Conservation (phyloP, 2,329 filamentous ascomycete genomes). For the Xylaria sp. region DNA sequence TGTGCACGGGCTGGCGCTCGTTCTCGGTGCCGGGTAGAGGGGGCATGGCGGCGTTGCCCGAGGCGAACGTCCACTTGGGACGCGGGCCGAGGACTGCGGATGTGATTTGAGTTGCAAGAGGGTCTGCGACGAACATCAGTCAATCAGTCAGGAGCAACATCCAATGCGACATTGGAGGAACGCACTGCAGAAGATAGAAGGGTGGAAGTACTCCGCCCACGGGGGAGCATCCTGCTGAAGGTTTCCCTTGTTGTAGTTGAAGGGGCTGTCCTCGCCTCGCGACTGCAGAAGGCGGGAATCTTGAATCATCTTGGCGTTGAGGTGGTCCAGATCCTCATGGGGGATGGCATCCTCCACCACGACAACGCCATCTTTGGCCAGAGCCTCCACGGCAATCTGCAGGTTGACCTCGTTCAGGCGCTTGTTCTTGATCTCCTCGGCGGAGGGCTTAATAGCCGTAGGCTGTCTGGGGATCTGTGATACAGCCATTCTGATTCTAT, state of each 20-base stretch:
- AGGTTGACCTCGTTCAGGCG: slow-evolving; percentile 61
- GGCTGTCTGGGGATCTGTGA: slow-evolving; percentile 36
- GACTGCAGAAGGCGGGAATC: slow-evolving; percentile 65
- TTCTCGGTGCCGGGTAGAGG: slow-evolving; percentile 54
- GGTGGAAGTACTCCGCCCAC: slow-evolving; percentile 59
- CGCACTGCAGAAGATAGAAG: slow-evolving; percentile 63
- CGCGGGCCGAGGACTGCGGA: slow-evolving; percentile 64
- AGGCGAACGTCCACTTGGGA: slow-evolving; percentile 68
- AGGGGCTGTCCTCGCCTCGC: slow-evolving; percentile 66
- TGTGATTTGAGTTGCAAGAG: slow-evolving; percentile 66
- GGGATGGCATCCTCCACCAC: slow-evolving; percentile 65
- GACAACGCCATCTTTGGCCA: slow-evolving; percentile 67
- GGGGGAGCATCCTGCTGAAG: slow-evolving; percentile 70
- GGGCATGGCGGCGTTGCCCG: slow-evolving; percentile 68
- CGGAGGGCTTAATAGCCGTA: slow-evolving; percentile 41
- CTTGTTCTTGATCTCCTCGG: slow-evolving; percentile 53
- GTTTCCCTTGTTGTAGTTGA: slow-evolving; percentile 72
- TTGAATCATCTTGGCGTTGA: slow-evolving; percentile 69
- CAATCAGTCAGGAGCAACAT: slow-evolving; percentile 32
- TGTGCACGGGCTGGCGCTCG: slow-evolving; percentile 66
- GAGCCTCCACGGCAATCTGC: slow-evolving; percentile 62
- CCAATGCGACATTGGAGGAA: background rate
- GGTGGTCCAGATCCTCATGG: slow-evolving; percentile 60
- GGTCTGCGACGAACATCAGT: slow-evolving; percentile 52
- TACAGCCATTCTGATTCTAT: slow-evolving; percentile 29